Evolutionary conservation across 2,329 filamentous ascomycete genomes (phyloP).

Genomic region (Monosporascus ibericus): DNA sequence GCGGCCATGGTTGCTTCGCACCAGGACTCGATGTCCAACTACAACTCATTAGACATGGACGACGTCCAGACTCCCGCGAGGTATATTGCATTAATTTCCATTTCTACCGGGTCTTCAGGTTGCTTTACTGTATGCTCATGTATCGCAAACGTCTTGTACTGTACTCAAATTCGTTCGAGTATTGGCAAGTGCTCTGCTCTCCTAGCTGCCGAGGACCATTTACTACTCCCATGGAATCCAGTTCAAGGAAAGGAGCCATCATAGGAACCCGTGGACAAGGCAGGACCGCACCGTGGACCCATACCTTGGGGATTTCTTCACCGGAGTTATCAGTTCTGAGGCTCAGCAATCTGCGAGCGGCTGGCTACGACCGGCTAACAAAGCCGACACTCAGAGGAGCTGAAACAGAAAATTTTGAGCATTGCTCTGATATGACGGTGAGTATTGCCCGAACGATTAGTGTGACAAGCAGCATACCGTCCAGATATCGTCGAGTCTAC

Average conservation of each 20-base stretch:
- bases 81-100: constrained; percentile 51
- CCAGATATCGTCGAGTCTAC: constrained; percentile 7
- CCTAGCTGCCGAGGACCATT: neutral
- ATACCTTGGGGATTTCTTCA: constrained; percentile 9
- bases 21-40: constrained; percentile 46
- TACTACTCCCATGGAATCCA: neutral
- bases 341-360: constrained; percentile 13
- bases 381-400: constrained; percentile 23
- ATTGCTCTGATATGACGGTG: constrained; percentile 16
- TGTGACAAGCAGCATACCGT: constrained; percentile 19
- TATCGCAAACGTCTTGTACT: constrained; percentile 13
- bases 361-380: constrained; percentile 12
- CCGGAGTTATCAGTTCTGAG: constrained; percentile 16
- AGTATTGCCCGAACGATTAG: constrained; percentile 31
- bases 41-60: constrained; percentile 49
- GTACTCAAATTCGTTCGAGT: neutral
- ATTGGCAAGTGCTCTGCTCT: neutral
- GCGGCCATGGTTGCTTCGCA: constrained; percentile 43
- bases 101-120: constrained; percentile 39
- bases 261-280: constrained; percentile 6
- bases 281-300: constrained; percentile 6
- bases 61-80: constrained; percentile 56
- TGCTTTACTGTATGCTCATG: constrained; percentile 25
- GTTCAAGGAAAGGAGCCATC: constrained; percentile 11
- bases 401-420: constrained; percentile 19